Conservation (phyloP, 345 rosid genomes). For the Salix purpurea region DNA sequence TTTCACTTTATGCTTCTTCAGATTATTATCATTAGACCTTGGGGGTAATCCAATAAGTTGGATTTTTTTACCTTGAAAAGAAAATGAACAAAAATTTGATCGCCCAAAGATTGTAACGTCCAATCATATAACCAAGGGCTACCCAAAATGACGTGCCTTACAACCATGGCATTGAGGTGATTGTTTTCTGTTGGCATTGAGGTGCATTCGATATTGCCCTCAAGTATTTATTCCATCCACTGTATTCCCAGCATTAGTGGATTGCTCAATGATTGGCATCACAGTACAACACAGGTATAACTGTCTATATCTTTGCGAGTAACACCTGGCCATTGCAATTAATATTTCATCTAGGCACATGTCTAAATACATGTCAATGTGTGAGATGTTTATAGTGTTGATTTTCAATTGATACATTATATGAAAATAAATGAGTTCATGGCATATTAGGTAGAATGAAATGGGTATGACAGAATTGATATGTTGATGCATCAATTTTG, state of each 20-base stretch:
- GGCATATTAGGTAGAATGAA: background rate
- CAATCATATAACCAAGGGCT: too few relatives aligned
- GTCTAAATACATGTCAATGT: background rate
- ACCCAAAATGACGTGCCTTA: too few relatives aligned
- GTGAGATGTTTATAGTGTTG: background rate
- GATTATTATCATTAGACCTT: too few relatives aligned
- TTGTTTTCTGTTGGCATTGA: conserved; percentile 89
- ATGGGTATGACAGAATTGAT: background rate
- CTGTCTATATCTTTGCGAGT: conserved; percentile 7
- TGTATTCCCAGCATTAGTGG: conserved; percentile 67
- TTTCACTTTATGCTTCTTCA: too few relatives aligned
- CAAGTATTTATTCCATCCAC: conserved; percentile 77
- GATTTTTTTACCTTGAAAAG: too few relatives aligned
- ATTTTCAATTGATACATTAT: background rate
- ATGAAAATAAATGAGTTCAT: background rate
- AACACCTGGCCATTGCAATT: background rate
- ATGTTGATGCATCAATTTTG: background rate
- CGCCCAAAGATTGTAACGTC: too few relatives aligned
- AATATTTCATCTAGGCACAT: background rate
- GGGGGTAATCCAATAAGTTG: too few relatives aligned
- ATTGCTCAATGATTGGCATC: conserved; percentile 79
- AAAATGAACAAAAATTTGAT: too few relatives aligned
- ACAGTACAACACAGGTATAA: conserved; percentile 91
- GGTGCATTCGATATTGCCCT: conserved; percentile 96
- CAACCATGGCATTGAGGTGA: conserved; percentile 50